These are phyloP conservation scores for Cylindrodendrum hubeiense DNA, from an alignment of 2,329 filamentous ascomycete species.

Conservation along the genomic window DNA sequence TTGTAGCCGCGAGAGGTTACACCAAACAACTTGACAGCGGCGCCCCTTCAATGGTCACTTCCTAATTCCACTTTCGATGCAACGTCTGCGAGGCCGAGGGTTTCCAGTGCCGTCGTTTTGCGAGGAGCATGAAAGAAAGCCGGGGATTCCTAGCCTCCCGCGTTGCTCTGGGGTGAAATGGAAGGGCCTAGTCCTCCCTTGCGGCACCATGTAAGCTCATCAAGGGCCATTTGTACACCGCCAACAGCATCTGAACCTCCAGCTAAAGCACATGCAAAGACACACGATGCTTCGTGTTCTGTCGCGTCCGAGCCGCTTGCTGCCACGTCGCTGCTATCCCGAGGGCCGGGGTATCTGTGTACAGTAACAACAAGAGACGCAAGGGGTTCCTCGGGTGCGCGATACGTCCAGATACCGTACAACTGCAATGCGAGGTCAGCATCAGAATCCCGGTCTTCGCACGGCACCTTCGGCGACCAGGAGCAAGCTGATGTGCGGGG, in stretches of 20 bases:
- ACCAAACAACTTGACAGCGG: constrained; percentile 22
- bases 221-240: constrained; percentile 6
- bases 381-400: constrained; percentile 6
- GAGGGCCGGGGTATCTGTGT: constrained; percentile 21
- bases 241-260: constrained; percentile 9
- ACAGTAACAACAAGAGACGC: constrained; percentile 17
- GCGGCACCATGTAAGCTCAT: constrained; percentile 1
- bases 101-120: not conserved
- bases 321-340: constrained; percentile 23
- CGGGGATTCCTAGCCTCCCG: not conserved
- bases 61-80: constrained; percentile 20
- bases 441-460: constrained; percentile 6
- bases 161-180: not conserved
- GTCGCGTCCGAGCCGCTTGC: constrained; percentile 10
- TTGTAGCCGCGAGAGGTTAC: constrained; percentile 20
- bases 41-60: constrained; percentile 14
- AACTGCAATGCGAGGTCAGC: constrained; percentile 21
- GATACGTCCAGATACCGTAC: constrained; percentile 12
- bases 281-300: constrained; percentile 8
- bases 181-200: constrained; percentile 1
- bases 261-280: constrained; percentile 19
- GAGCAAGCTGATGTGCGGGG: constrained; percentile 1
- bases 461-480: constrained; percentile 19
- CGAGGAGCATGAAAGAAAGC: not conserved
- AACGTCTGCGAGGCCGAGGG: constrained; percentile 1